Conservation (phyloP, 129 eudicot species). For the Escallonia herrerae region DNA sequence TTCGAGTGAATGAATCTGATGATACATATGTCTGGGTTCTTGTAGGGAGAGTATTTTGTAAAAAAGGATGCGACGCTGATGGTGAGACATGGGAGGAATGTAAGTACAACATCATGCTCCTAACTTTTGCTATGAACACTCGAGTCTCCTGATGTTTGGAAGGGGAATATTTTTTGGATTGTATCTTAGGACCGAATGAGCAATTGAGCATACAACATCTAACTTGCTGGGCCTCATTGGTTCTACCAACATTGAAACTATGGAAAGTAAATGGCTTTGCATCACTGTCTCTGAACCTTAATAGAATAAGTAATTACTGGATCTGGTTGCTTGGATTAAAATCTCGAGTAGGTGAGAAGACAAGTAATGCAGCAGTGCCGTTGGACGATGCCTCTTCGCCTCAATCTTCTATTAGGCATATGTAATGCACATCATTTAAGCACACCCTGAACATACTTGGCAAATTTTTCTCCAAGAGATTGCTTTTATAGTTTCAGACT, state of each 20-base stretch:
- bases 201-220: not conserved
- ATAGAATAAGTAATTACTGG: not conserved
- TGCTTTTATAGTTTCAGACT: not conserved
- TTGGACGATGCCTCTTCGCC: too few relatives aligned
- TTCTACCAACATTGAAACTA: not conserved
- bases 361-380: not conserved
- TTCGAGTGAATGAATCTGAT: conserved; percentile 6
- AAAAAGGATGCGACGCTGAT: conserved; percentile 90
- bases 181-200: not conserved
- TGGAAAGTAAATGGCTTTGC: not conserved
- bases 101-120: conserved; percentile 29
- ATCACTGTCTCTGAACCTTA: not conserved
- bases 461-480: not conserved
- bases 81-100: conserved; percentile 99
- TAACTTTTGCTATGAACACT: not conserved
- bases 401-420: not conserved
- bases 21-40: not conserved
- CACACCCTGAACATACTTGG: not conserved
- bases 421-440: not conserved
- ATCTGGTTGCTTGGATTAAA: not conserved
- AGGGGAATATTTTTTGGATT: not conserved
- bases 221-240: not conserved
- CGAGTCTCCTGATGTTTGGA: not conserved
- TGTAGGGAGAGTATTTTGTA: conserved; percentile 98
- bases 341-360: not conserved